phyloP scores from a whole-genome alignment of 495 filamentous ascomycete genomes.

The Penicillium antarcticum region DNA sequence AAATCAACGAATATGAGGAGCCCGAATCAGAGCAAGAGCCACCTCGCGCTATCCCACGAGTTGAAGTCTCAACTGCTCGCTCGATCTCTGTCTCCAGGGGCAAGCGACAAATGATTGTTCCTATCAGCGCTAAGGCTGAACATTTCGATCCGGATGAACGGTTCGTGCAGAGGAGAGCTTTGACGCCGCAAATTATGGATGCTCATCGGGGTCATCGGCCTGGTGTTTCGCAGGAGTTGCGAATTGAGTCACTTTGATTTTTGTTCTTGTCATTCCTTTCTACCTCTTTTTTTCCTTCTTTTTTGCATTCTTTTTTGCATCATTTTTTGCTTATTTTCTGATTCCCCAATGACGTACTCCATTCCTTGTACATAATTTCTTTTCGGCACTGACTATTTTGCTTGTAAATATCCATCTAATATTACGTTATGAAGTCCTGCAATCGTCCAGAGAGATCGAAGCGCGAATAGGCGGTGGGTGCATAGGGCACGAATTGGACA shows the following conservation, averaged over 20 bases:
- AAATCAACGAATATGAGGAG: conserved; percentile 8
- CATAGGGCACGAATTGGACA: too few relatives aligned
- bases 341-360: not conserved
- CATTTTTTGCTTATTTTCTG: not conserved
- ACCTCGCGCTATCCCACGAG: conserved; percentile 14
- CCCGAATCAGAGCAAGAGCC: conserved; percentile 1
- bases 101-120: conserved; percentile 37
- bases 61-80: conserved; percentile 40
- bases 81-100: conserved; percentile 39
- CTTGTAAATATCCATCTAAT: not conserved
- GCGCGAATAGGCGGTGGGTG: too few relatives aligned
- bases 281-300: not conserved
- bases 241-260: conserved; percentile 34
- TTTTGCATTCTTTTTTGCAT: not conserved
- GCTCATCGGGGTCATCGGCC: conserved; percentile 29
- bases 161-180: conserved; percentile 19
- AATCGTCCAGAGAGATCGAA: too few relatives aligned
- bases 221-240: conserved; percentile 35
- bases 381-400: not conserved
- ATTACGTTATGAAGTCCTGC: not conserved
- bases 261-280: not conserved
- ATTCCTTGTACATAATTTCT: not conserved
- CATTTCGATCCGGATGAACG: conserved; percentile 26
- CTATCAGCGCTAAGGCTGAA: conserved; percentile 26
- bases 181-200: conserved; percentile 29